Conservation (phyloP, 371 early-diverging fungal genomes). For the Mortierella sp. region DNA sequence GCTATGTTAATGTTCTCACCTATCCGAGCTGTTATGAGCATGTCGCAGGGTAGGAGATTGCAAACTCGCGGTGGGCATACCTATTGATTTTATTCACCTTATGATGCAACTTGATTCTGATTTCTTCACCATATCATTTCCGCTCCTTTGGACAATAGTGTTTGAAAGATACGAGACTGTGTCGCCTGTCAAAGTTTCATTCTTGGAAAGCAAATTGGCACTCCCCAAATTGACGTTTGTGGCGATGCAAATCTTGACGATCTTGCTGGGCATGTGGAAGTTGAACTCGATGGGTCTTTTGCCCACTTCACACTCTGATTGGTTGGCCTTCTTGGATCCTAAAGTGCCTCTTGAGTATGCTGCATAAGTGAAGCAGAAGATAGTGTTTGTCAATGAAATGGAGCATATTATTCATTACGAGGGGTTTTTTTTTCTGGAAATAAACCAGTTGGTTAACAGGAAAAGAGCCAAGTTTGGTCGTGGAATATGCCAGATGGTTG, state of each 20-base stretch:
- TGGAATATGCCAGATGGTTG: too few species aligned
- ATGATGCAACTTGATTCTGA: too few species aligned
- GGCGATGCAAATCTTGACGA: constrained; percentile 80
- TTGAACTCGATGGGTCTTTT: constrained; percentile 94
- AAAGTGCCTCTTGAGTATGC: constrained; percentile 61
- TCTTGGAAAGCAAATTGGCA: constrained; percentile 65
- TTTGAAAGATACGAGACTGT: constrained; percentile 77
- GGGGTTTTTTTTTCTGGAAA: too few species aligned
- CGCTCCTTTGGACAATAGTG: constrained; percentile 56
- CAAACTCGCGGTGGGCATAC: background rate
- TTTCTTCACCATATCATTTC: background rate
- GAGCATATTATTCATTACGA: too few species aligned
- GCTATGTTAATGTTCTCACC: constrained; percentile 95
- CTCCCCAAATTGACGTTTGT: constrained; percentile 87
- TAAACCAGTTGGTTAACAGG: too few species aligned
- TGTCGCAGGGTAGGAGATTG: constrained; percentile 69
- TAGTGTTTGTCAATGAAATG: background rate
- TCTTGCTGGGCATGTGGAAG: constrained; percentile 92
- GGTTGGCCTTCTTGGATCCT: constrained; percentile 93
- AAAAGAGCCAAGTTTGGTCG: too few species aligned
- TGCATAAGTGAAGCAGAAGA: constrained; percentile 11
- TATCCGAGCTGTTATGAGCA: constrained; percentile 79
- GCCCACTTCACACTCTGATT: constrained; percentile 94
- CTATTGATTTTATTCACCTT: background rate
- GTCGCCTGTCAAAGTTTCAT: constrained; percentile 57